These are phyloP conservation scores for Scenedesmus sp. DNA, from an alignment of 163 green algal genomes.

Conservation along the genomic window DNA sequence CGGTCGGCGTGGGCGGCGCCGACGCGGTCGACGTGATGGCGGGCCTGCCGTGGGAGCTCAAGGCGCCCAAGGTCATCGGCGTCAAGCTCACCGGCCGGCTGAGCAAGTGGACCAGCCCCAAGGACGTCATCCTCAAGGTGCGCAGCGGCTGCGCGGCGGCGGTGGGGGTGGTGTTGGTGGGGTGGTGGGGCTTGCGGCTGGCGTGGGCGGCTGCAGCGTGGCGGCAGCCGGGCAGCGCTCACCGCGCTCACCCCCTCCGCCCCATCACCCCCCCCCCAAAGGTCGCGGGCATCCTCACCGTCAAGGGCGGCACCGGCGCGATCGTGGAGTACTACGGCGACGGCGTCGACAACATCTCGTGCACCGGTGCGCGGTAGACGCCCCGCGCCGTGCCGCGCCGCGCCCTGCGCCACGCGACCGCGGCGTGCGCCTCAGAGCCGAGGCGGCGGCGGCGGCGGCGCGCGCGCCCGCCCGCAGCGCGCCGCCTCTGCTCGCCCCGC, in stretches of 20 bases:
- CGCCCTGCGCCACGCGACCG: too few species aligned
- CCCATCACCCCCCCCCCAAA: slow-evolving; percentile 32
- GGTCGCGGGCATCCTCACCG: slow-evolving; percentile 93
- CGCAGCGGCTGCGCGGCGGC: too few species aligned
- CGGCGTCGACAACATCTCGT: slow-evolving; percentile 91
- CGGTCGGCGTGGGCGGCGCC: slow-evolving; percentile 92
- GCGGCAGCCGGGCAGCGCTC: too few species aligned
- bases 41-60: slow-evolving; percentile 97
- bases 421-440: too few species aligned
- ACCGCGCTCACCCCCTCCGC: not conserved
- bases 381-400: too few species aligned
- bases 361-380: slow-evolving; percentile 84
- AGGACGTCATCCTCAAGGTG: slow-evolving; percentile 98
- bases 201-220: too few species aligned
- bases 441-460: too few species aligned
- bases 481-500: too few species aligned
- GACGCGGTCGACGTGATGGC: slow-evolving; percentile 98
- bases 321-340: slow-evolving; percentile 98
- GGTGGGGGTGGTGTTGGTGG: not conserved
- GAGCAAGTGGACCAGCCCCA: slow-evolving; percentile 91
- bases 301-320: slow-evolving; percentile 96
- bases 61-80: slow-evolving; percentile 91
- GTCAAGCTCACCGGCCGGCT: slow-evolving; percentile 92
- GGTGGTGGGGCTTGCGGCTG: too few species aligned
- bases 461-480: too few species aligned